Evolutionary conservation across 2,329 filamentous ascomycete genomes (phyloP).

Genomic region (Aspergillus tamarii): DNA sequence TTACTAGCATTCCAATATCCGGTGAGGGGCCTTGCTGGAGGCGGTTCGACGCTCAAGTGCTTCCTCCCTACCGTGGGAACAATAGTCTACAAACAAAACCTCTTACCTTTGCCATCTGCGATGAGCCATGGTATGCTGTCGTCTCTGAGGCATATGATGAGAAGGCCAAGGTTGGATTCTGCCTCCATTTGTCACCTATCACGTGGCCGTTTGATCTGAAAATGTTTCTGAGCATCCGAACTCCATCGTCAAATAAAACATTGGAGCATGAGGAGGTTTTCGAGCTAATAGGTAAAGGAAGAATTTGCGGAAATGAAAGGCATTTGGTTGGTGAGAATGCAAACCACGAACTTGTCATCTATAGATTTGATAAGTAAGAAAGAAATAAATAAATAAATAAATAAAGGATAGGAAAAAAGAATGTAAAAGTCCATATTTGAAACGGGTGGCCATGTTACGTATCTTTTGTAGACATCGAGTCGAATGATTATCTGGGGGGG

Average conservation of each 20-base stretch:
- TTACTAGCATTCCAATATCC: slow-evolving; percentile 58
- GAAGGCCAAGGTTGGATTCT: slow-evolving; percentile 37
- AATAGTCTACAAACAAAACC: slow-evolving; percentile 39
- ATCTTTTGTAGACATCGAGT: too few relatives aligned
- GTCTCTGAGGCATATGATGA: slow-evolving; percentile 41
- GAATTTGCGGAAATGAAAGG: slow-evolving; percentile 62
- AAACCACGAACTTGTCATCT: slow-evolving; percentile 55
- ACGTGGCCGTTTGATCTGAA: slow-evolving; percentile 30
- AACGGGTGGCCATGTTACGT: too few relatives aligned
- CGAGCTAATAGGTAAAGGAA: slow-evolving; percentile 56
- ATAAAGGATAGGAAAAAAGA: too few relatives aligned
- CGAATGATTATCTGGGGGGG: too few relatives aligned
- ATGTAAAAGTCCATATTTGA: too few relatives aligned
- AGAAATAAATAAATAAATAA: neutral
- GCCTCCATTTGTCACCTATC: slow-evolving; percentile 37
- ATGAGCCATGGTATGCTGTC: slow-evolving; percentile 40
- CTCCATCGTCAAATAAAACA: slow-evolving; percentile 25
- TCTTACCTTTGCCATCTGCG: slow-evolving; percentile 23
- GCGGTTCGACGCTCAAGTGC: slow-evolving; percentile 47
- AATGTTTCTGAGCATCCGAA: slow-evolving; percentile 35
- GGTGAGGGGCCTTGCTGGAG: slow-evolving; percentile 56
- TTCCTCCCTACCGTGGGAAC: slow-evolving; percentile 52
- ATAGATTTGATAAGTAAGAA: slow-evolving; percentile 50
- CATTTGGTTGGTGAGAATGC: slow-evolving; percentile 65
- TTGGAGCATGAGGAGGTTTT: slow-evolving; percentile 45